Base-by-base conservation (phyloP, 225 moss, liverwort and hornwort genomes). In the Antitrichia curtipendula region DNA sequence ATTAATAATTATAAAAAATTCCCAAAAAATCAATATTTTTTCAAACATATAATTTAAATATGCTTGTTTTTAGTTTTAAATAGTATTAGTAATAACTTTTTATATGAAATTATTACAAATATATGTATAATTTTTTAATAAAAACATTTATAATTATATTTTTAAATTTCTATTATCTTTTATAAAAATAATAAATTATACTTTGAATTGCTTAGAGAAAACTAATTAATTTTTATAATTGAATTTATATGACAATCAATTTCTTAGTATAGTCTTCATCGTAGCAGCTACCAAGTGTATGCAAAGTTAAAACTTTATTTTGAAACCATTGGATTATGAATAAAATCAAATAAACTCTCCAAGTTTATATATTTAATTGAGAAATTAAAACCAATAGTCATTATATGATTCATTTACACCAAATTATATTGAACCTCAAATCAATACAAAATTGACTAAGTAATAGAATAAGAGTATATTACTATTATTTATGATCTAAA, bases 71-170 rank as follows among this genome's bases (percentile, higher is more conserved):
- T 20, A 13, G 2, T 73, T 47, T 31, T 0, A 34, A 13, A 12
- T 76, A 16, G 0, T 54, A 16, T 16, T 25, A 15, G 2, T 32
- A 9, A 8, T 27, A 45, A 14, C 2, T 61, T 80, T 58, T 3
- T 27, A 0, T 20, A 40, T 21, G 1, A 79, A 79, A 59, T 1
- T 38, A 16, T 38, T 4, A 16, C 7, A 75, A 23, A 3, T 0
- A 10, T 19, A 16, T 3, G 3, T 13, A 34, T 3, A n/a, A 1
- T 54, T 54, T n/a, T 1, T 25, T 7, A 16, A 23, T 16, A 1
- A 8, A 34, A 22, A 1, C 13, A 52, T 34, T 52, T 4, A 2
- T 2, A 34, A 32, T 27, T 7, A 12, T 1, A 0, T 20, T 5
- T 49, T 21, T 0, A 4, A 50, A 21, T 50, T 23, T 0, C 0